Evolutionary conservation across 352 stramenopile genomes (phyloP).

Genomic region (Pythium pyrilobum): DNA sequence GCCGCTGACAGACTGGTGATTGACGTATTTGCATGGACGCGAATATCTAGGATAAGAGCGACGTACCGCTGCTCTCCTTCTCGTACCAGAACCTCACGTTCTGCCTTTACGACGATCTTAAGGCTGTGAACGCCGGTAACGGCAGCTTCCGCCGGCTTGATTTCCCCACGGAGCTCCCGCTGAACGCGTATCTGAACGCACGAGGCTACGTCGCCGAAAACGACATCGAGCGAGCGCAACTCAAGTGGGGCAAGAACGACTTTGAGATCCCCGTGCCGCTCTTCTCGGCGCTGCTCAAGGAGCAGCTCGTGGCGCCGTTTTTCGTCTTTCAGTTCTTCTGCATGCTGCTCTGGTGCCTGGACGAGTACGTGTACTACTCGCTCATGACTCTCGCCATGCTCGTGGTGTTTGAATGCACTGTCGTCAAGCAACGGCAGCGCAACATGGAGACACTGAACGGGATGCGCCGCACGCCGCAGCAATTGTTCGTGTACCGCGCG

Average conservation of each 20-base stretch:
- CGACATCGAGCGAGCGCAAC: slow-evolving; percentile 19
- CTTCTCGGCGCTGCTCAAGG: slow-evolving; percentile 82
- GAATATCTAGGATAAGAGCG: slow-evolving; percentile 7
- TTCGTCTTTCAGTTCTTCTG: slow-evolving; percentile 97
- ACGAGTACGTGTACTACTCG: slow-evolving; percentile 97
- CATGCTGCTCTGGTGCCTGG: slow-evolving; percentile 94
- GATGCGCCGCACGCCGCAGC: slow-evolving; percentile 64
- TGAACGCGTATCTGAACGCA: slow-evolving; percentile 20
- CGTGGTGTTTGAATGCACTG: slow-evolving; percentile 92
- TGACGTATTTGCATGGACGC: too few relatives aligned
- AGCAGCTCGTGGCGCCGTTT: slow-evolving; percentile 95
- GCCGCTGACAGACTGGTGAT: too few relatives aligned
- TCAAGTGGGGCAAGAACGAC: slow-evolving; percentile 64
- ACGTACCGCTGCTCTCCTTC: slow-evolving; percentile 57
- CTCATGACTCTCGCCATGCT: slow-evolving; percentile 95
- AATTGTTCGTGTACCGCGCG: slow-evolving; percentile 77
- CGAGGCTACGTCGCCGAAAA: slow-evolving; percentile 14
- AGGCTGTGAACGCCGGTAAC: slow-evolving; percentile 18
- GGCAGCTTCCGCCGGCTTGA: slow-evolving; percentile 37
- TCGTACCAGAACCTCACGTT: slow-evolving; percentile 79
- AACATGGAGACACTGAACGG: slow-evolving; percentile 85
- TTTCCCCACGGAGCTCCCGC: slow-evolving; percentile 29
- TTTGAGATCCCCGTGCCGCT: slow-evolving; percentile 84
- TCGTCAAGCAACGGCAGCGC: slow-evolving; percentile 88
- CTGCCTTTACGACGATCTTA: slow-evolving; percentile 46